Evolutionary conservation across 163 green algal genomes (phyloP).

Genomic region (Scenedesmus sp.): DNA sequence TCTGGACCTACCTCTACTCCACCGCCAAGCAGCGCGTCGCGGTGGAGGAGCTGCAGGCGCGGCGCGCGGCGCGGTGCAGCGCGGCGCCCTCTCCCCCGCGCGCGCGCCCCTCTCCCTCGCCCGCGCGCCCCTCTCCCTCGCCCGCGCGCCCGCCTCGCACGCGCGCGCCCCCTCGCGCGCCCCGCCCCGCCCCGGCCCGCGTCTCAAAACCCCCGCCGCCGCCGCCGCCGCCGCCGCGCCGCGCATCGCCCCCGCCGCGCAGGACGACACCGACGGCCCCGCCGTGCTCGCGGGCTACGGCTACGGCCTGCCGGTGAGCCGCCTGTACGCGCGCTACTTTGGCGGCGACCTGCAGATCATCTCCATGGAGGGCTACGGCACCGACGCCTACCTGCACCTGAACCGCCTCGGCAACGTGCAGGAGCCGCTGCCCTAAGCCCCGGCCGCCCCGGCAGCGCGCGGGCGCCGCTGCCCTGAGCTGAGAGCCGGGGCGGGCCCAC

Average conservation of each 20-base stretch:
- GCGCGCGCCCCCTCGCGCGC: too few relatives aligned
- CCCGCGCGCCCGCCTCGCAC: too few relatives aligned
- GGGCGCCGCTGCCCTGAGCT: slow-evolving; percentile 88
- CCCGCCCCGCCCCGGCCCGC: too few relatives aligned
- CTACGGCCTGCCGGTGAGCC: slow-evolving; percentile 90
- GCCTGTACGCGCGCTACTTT: slow-evolving; percentile 98
- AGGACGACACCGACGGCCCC: slow-evolving; percentile 67
- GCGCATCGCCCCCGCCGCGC: neutral
- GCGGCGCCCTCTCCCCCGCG: too few relatives aligned
- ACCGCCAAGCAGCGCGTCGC: slow-evolving; percentile 64
- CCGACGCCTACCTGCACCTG: slow-evolving; percentile 98
- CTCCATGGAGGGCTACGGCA: slow-evolving; percentile 93
- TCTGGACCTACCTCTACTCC: slow-evolving; percentile 99
- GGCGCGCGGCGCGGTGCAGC: neutral
- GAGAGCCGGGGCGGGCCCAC: too few relatives aligned
- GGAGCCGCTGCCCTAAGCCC: slow-evolving; percentile 91
- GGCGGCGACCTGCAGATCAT: slow-evolving; percentile 94
- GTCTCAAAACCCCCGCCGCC: too few relatives aligned
- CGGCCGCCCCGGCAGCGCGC: slow-evolving; percentile 86
- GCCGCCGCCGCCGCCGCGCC: neutral
- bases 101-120: too few relatives aligned
- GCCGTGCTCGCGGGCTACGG: slow-evolving; percentile 96
- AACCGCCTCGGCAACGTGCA: slow-evolving; percentile 92
- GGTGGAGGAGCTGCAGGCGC: slow-evolving; percentile 50
- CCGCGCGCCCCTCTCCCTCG: too few relatives aligned